Evolutionary conservation across 805 yeast genomes (phyloP).

Genomic region (Candida rishiriensis): DNA sequence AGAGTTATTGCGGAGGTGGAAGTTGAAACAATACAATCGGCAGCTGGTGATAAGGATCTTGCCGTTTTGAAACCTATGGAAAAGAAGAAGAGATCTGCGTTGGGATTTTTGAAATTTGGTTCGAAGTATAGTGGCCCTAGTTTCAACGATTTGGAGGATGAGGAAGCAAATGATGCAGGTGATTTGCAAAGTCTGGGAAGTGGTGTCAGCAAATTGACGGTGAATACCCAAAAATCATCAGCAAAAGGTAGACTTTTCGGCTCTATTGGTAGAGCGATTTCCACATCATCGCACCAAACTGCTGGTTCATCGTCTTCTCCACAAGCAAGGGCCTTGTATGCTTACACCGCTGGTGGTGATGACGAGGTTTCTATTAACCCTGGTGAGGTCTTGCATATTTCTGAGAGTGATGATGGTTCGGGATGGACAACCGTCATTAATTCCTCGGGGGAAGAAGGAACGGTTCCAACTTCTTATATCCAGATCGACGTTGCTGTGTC

Average conservation of each 20-base stretch:
- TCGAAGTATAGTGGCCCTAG: conserved; percentile 1
- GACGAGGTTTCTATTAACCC: conserved; percentile 66
- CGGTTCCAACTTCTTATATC: conserved; percentile 82
- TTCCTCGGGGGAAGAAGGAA: conserved; percentile 50
- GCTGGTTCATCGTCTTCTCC: conserved; percentile 1
- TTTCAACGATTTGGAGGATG: conserved; percentile 4
- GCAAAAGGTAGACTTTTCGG: conserved; percentile 26
- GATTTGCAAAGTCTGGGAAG: conserved; percentile 26
- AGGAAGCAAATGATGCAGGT: conserved; percentile 12
- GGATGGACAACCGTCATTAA: conserved; percentile 82
- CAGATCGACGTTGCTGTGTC: conserved; percentile 32
- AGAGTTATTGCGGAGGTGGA: conserved; percentile 80
- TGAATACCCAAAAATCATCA: conserved; percentile 15
- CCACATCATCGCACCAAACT: conserved; percentile 6
- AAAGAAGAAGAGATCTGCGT: conserved; percentile 56
- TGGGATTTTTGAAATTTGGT: conserved; percentile 31
- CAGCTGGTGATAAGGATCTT: conserved; percentile 72
- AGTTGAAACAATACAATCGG: conserved; percentile 83
- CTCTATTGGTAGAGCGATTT: conserved; percentile 16
- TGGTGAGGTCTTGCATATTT: conserved; percentile 57
- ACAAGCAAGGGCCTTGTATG: conserved; percentile 50
- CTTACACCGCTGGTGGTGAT: conserved; percentile 61
- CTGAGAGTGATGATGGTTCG: conserved; percentile 76
- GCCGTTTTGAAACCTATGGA: conserved; percentile 49
- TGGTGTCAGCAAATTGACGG: conserved; percentile 21